phyloP scores from a whole-genome alignment of 2,329 filamentous ascomycete genomes.

The Claviceps humidiphila region DNA sequence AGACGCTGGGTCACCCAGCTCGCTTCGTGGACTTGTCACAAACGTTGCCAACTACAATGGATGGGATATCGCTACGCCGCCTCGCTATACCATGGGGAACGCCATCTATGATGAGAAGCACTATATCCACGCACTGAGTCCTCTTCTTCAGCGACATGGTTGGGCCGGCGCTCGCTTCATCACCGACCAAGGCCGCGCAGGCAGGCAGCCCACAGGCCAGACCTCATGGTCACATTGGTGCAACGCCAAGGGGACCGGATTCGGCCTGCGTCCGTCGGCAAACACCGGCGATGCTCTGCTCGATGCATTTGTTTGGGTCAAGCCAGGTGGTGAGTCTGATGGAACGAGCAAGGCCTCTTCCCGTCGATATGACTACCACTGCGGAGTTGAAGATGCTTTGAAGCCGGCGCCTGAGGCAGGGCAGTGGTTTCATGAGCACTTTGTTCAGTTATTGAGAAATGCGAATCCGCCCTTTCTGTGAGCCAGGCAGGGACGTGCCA shows the following conservation, averaged over 20 bases:
- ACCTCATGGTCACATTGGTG: slow-evolving; percentile 54
- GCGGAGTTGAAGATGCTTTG: slow-evolving; percentile 38
- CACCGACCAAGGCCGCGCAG: slow-evolving; percentile 37
- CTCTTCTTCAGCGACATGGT: slow-evolving; percentile 38
- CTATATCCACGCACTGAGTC: slow-evolving; percentile 51
- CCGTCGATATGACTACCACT: slow-evolving; percentile 16
- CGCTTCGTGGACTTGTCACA: slow-evolving; percentile 41
- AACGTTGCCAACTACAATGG: slow-evolving; percentile 48
- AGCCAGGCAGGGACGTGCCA: background rate
- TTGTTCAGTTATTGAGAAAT: slow-evolving; percentile 41
- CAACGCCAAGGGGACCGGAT: slow-evolving; percentile 50
- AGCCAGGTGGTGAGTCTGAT: slow-evolving; percentile 50
- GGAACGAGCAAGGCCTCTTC: slow-evolving; percentile 11
- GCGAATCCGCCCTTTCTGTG: slow-evolving; percentile 37
- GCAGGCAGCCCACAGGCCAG: slow-evolving; percentile 49
- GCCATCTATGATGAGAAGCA: slow-evolving; percentile 38
- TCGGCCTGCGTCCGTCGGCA: slow-evolving; percentile 50
- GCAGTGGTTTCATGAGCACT: slow-evolving; percentile 52
- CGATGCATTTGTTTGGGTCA: slow-evolving; percentile 59
- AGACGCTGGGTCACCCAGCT: slow-evolving; percentile 32
- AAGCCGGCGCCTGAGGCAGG: slow-evolving; percentile 58
- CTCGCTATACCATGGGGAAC: slow-evolving; percentile 34
- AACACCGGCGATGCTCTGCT: slow-evolving; percentile 44
- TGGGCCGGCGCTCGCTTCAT: slow-evolving; percentile 33
- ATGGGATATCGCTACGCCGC: slow-evolving; percentile 27